These are phyloP conservation scores for Cryptococcus deneoformans DNA, from an alignment of 1,284 basidiomycete genomes.

Conservation along the genomic window DNA sequence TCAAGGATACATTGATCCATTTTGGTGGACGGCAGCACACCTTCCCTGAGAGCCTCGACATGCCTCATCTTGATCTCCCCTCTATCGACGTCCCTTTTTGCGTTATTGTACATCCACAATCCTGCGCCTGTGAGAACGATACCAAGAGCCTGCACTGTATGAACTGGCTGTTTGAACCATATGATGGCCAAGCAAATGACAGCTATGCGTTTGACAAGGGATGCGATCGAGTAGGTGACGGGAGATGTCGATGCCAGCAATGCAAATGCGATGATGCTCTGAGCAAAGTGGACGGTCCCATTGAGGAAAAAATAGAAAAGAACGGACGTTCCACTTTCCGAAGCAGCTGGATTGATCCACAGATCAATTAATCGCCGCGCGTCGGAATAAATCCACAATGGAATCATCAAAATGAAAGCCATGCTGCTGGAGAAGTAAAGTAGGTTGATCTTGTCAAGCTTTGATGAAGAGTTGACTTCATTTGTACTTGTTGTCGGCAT, in stretches of 20 bases:
- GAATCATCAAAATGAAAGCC: constrained; percentile 92
- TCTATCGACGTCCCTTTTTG: constrained; percentile 87
- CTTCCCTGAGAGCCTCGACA: constrained; percentile 73
- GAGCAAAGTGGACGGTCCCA: constrained; percentile 95
- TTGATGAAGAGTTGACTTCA: constrained; percentile 48
- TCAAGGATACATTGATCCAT: constrained; percentile 40
- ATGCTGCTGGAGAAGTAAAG: constrained; percentile 92
- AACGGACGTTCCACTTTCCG: constrained; percentile 26
- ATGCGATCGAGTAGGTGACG: constrained; percentile 98
- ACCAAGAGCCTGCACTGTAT: constrained; percentile 77
- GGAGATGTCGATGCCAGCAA: constrained; percentile 91
- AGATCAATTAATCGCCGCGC: constrained; percentile 61
- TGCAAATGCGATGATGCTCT: constrained; percentile 96
- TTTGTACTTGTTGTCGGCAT: constrained; percentile 62
- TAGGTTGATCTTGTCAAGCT: constrained; percentile 96
- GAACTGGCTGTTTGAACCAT: constrained; percentile 91
- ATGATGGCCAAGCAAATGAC: constrained; percentile 97
- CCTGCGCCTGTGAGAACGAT: constrained; percentile 88
- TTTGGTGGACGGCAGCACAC: constrained; percentile 41
- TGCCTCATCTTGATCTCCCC: constrained; percentile 83
- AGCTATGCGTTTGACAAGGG: constrained; percentile 94
- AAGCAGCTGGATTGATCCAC: constrained; percentile 20
- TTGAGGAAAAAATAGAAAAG: constrained; percentile 81
- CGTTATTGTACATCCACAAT: constrained; percentile 93
- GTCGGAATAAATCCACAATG: constrained; percentile 87